Conservation (phyloP, 192 early-diverging fungal genomes). For the Linnemannia schmuckeri region DNA sequence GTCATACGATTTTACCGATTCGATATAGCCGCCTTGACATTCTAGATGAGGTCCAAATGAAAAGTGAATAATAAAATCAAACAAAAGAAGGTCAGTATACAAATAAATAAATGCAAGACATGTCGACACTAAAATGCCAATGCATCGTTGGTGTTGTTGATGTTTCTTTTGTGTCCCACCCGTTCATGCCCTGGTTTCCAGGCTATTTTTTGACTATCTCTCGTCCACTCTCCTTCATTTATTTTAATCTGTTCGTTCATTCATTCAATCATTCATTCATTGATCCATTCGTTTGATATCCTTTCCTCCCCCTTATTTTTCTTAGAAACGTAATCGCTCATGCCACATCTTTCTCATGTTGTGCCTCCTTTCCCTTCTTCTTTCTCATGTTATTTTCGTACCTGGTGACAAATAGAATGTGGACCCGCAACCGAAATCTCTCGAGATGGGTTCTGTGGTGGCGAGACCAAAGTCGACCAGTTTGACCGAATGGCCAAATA, state of each 20-base stretch:
- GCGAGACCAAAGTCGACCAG: conserved; percentile 97
- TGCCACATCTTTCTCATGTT: neutral
- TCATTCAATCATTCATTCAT: conserved; percentile 1
- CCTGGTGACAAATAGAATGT: conserved; percentile 71
- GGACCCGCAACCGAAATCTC: conserved; percentile 76
- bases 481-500: conserved; percentile 81
- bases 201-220: no score
- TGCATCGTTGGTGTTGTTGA: neutral
- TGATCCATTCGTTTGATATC: neutral
- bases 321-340: neutral
- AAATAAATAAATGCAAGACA: conserved; percentile 62
- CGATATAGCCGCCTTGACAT: conserved; percentile 77
- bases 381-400: conserved; percentile 50
- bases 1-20: conserved; percentile 70
- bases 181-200: neutral
- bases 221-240: neutral
- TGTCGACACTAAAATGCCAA: conserved; percentile 10
- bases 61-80: neutral
- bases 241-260: neutral
- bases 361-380: neutral
- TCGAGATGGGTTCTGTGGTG: conserved; percentile 74
- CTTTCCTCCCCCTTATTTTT: neutral
- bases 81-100: conserved; percentile 68
- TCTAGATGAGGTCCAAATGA: conserved; percentile 47
- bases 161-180: neutral